Percentiles rank a stretch among this genome's conserved stretches.
Conservation (phyloP, 2,329 filamentous ascomycete genomes). For the Lachnellula suecica region DNA sequence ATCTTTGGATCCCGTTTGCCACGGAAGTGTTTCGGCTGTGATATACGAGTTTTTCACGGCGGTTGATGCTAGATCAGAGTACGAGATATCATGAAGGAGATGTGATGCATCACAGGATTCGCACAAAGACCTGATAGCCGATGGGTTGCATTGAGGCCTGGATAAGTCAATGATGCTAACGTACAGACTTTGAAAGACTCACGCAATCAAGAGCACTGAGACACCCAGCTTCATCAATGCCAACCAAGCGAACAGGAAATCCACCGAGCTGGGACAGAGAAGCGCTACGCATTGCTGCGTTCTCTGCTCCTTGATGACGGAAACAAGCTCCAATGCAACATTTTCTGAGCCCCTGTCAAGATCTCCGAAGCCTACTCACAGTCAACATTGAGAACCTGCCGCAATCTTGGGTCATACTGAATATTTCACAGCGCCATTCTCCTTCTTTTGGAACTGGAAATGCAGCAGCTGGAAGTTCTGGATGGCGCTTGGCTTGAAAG, state of each 20-base stretch:
- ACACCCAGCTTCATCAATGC: conserved; percentile 55
- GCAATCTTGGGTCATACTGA: conserved; percentile 3
- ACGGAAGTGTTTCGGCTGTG: conserved; percentile 12
- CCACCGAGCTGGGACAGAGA: conserved; percentile 53
- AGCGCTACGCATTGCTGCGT: conserved; percentile 43
- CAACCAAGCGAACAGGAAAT: conserved; percentile 61
- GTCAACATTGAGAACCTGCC: background rate
- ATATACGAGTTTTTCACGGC: conserved; percentile 13
- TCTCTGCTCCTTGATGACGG: background rate
- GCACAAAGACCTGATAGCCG: conserved; percentile 54
- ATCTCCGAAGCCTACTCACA: background rate
- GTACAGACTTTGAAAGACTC: conserved; percentile 16
- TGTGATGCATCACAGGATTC: conserved; percentile 43
- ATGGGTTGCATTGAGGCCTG: conserved; percentile 46
- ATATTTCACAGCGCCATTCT: conserved; percentile 13
- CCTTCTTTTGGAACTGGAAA: conserved; percentile 39
- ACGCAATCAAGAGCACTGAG: conserved; percentile 57
- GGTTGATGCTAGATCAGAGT: conserved; percentile 13
- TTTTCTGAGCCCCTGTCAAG: background rate
- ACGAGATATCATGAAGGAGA: conserved; percentile 41
- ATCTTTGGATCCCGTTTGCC: background rate
- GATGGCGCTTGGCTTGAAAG: conserved; percentile 40
- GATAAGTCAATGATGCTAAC: no score
- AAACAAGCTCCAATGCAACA: background rate
- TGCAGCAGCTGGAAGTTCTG: conserved; percentile 46